A percentile compares a stretch with the other conserved stretches of the same genome.
These are phyloP conservation scores for Rhodosporidiobolus sp. DNA, from an alignment of 768 basidiomycete species.

Conservation along the genomic window DNA sequence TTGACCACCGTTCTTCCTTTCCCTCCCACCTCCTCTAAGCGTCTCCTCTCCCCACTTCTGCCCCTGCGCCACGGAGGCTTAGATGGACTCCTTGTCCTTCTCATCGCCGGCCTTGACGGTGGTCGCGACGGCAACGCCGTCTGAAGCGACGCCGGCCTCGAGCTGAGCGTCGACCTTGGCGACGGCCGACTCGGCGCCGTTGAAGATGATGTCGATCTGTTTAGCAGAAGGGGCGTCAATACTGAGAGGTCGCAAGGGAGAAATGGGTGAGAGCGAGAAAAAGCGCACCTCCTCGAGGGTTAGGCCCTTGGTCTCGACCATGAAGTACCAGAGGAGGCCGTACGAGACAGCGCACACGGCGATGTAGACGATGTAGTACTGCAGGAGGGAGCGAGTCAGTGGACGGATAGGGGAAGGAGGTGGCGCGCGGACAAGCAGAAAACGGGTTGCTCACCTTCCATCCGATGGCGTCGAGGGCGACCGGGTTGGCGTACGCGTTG, in stretches of 20 bases:
- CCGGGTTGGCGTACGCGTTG: slow-evolving; percentile 34
- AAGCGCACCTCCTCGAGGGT: slow-evolving; percentile 43
- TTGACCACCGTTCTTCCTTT: no score
- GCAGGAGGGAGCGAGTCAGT: background rate
- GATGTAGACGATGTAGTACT: slow-evolving; percentile 1
- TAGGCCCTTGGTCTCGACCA: slow-evolving; percentile 41
- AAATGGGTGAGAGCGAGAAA: no score
- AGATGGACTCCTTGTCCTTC: no score
- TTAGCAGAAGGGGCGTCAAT: no score
- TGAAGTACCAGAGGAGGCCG: background rate
- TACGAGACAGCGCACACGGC: background rate
- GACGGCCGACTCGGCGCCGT: slow-evolving; percentile 38
- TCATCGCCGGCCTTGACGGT: no score
- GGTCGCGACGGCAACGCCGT: no score
- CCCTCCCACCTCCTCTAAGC: no score
- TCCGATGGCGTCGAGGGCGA: slow-evolving; percentile 20
- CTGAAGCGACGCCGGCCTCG: background rate
- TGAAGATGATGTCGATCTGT: slow-evolving; percentile 42
- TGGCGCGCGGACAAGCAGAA: no score
- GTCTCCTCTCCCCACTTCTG: no score
- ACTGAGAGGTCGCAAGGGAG: no score
- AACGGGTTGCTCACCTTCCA: slow-evolving; percentile 37
- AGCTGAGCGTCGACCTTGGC: background rate
- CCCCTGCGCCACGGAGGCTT: no score
- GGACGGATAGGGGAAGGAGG: no score